These are phyloP conservation scores for Mycena rebaudengoi DNA, from an alignment of 768 basidiomycete genomes.

Conservation along the genomic window DNA sequence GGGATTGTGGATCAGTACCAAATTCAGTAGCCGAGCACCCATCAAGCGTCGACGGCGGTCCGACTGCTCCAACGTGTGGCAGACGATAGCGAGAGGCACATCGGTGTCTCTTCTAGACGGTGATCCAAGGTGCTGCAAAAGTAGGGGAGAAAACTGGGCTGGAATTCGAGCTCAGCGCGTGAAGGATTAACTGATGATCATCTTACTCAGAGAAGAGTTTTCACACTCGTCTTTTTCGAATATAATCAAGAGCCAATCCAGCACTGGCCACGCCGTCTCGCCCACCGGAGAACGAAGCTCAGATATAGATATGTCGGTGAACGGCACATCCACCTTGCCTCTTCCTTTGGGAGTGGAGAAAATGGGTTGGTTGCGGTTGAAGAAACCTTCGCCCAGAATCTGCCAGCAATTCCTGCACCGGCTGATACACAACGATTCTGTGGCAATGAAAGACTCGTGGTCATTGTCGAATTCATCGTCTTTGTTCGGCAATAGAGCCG, in stretches of 20 bases:
- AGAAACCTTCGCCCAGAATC: constrained; percentile 63
- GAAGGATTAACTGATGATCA: constrained; percentile 12
- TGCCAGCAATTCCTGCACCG: constrained; percentile 69
- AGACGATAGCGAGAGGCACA: constrained; percentile 54
- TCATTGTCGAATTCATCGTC: constrained; percentile 34
- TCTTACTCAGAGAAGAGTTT: constrained; percentile 17
- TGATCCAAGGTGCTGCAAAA: constrained; percentile 63
- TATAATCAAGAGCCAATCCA: constrained; percentile 73
- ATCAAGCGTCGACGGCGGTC: constrained; percentile 25
- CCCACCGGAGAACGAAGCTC: constrained; percentile 50
- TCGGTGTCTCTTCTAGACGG: constrained; percentile 65
- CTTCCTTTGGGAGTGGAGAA: constrained; percentile 43
- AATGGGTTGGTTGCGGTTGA: constrained; percentile 43
- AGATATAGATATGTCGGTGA: constrained; percentile 33
- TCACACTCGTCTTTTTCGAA: constrained; percentile 72
- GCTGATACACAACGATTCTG: constrained; percentile 61
- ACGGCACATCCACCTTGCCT: constrained; percentile 38
- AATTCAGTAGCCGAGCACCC: constrained; percentile 23
- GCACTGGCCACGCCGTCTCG: constrained; percentile 71
- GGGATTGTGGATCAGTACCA: constrained; percentile 13
- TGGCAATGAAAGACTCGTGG: constrained; percentile 61
- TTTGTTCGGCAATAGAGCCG: constrained; percentile 58
- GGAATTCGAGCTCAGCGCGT: not conserved
- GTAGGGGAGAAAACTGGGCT: constrained; percentile 56
- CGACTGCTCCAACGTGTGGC: constrained; percentile 12